Evolutionary conservation across 1,284 basidiomycete species (phyloP), one percentile per base, ranked within the genome.

Genomic region (Porodaedalea pini): DNA sequence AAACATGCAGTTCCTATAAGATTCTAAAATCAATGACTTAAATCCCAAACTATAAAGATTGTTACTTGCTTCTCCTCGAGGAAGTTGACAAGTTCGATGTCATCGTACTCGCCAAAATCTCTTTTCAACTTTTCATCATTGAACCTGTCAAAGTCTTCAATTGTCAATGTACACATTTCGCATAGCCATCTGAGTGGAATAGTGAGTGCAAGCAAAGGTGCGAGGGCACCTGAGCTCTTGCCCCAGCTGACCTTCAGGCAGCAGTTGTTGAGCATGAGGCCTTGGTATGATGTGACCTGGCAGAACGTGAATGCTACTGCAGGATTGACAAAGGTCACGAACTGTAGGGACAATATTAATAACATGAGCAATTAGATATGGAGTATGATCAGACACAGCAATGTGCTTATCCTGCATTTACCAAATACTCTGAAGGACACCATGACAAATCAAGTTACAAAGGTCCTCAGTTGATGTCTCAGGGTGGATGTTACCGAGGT

Each of bases 351-450:
- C 54, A 23, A 32, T n/a, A n/a, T n/a, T 51, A 61, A 58, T 34
- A 60, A 44, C 37, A 51, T n/a, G n/a, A n/a, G n/a, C 58, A 32
- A 63, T 40, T 19, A 49, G 59, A 47, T 27, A 56, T 31, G 49
- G 53, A 44, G 34, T 25, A 44, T n/a, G n/a, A 40, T 10, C 44
- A 79, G 85, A 56, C 65, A 92, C 91, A 65, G 92, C 92, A 67
- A 94, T 94, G 69, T 94, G 92, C 77, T 95, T 96, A 67, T 96
- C 94, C 63, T 88, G 85, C 83, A 96, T 90, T 71, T 93, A 94
- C 61, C 92, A 77, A 67, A 96, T 85, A 70, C 88, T 92, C 73
- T 94, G 91, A 52, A 97, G 74, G 56, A 94, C 90, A 56, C 94
- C 94, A 29, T 94, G 94, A 31, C 94, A 82, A 62, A 98, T 89